These are phyloP conservation scores for Dothistroma pini DNA, from an alignment of 2,329 filamentous ascomycete species.

Conservation along the genomic window DNA sequence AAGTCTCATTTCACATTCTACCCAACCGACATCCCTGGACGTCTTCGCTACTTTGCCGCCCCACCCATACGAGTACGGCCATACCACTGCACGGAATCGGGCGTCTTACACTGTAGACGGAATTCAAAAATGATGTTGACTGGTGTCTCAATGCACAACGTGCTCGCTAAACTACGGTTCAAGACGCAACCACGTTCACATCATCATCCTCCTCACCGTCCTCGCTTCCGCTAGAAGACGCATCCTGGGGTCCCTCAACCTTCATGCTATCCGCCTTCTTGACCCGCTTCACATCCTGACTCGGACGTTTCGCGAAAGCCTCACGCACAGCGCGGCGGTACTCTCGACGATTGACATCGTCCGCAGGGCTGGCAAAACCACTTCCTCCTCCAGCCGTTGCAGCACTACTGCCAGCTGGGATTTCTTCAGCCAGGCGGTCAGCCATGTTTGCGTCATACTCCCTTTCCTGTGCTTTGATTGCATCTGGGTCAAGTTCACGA, in stretches of 20 bases:
- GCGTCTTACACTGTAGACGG: background rate
- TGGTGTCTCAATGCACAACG: background rate
- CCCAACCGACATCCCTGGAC: background rate
- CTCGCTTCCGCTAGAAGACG: slow-evolving; percentile 6
- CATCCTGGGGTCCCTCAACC: slow-evolving; percentile 15
- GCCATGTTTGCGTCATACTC: slow-evolving; percentile 48
- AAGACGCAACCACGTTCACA: slow-evolving; percentile 7
- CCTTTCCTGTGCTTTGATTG: slow-evolving; percentile 40
- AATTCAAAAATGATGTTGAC: background rate
- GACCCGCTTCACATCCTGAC: slow-evolving; percentile 12
- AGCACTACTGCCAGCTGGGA: slow-evolving; percentile 48
- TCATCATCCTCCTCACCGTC: slow-evolving; percentile 17
- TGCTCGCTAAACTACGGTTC: background rate
- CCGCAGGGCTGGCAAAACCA: slow-evolving; percentile 43
- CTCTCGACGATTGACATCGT: slow-evolving; percentile 17
- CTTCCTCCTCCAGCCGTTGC: slow-evolving; percentile 49
- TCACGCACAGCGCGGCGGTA: slow-evolving; percentile 21
- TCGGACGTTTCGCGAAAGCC: slow-evolving; percentile 7
- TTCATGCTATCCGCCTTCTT: slow-evolving; percentile 25
- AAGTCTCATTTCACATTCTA: background rate
- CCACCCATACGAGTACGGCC: background rate
- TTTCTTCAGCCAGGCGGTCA: slow-evolving; percentile 47
- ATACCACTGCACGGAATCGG: too few relatives aligned
- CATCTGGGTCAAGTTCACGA: slow-evolving; percentile 41
- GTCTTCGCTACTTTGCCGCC: background rate